Evolutionary conservation across 2,329 filamentous ascomycete species (phyloP), one percentile per base, ranked within the genome.

Genomic region (Bipolaris victoriae): DNA sequence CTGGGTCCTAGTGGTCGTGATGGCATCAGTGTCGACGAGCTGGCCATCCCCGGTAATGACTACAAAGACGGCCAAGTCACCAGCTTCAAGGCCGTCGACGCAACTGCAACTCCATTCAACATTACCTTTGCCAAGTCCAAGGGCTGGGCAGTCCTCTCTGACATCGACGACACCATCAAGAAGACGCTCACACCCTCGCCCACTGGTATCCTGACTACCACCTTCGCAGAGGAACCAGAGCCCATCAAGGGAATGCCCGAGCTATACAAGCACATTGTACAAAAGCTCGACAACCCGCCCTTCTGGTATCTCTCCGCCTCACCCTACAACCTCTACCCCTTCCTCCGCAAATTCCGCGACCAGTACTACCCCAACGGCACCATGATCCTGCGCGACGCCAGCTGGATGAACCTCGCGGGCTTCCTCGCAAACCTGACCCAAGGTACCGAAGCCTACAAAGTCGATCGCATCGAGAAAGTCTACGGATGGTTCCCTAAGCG

Each of bases 131-230:
- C 90, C 0, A 87, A 86, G 16, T 85, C 89, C 0, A 86, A 90
- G 46, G 93, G 94, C 7, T 97, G 92, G 92, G 86, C 86, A 11
- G 79, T 98, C 11, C 88, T 97, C 62, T 94, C 90, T 37, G 94
- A 98, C 68, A 86, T 98, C 64, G 95, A 98, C 72, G 94, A 98
- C 77, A 97, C 93, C 0, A 96, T 98, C 81, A 97, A 98, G 77
- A 81, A 93, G 64, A 97, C 94, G 0, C 83, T 90, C 74, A 97
- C 94, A 0, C 86, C 88, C 41, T 89, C 91, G 48, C 88, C 92
- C 0, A 83, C 90, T 7, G 91, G 92, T 2, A 94, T 97, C 67
- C 80, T 98, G 5, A 84, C 86, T 45, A 89, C 89, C 49, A 98
- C 94, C 0, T 97, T 98, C 69, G 85, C 90, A 45, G 89, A 93